Conservation (phyloP, 148 eudicot genomes). For the Suaeda aralocaspica region DNA sequence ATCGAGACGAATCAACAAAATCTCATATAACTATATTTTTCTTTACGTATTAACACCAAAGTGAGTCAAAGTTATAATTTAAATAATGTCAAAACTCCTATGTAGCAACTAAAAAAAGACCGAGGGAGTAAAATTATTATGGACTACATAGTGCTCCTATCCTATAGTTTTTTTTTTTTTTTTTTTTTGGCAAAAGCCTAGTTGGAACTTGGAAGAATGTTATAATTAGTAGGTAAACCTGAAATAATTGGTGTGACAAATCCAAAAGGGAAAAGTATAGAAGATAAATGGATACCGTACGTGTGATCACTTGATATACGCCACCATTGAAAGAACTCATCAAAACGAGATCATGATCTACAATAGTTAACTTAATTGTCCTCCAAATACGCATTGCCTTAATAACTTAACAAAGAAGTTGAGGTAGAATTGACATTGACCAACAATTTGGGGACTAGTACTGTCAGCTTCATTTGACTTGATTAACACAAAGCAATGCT, state of each 20-base stretch:
- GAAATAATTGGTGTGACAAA: conserved; percentile 19
- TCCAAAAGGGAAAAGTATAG: not conserved
- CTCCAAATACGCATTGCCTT: not conserved
- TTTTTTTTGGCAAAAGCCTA: too few species aligned
- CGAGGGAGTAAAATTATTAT: too few species aligned
- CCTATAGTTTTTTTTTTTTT: too few species aligned
- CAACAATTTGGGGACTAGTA: not conserved
- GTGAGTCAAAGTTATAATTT: too few species aligned
- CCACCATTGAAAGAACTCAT: conserved; percentile 1
- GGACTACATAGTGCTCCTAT: too few species aligned
- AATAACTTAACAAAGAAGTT: not conserved
- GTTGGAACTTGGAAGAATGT: not conserved
- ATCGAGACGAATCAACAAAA: too few species aligned
- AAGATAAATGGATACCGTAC: not conserved
- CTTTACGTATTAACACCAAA: too few species aligned
- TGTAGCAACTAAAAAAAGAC: too few species aligned
- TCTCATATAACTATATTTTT: too few species aligned
- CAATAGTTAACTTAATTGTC: not conserved
- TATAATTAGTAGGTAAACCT: not conserved
- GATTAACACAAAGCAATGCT: not conserved
- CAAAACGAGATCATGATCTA: too few species aligned
- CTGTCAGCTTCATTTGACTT: conserved; percentile 21
- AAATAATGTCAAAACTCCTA: too few species aligned
- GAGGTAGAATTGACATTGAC: not conserved
- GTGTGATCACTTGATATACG: conserved; percentile 1